Conservation (phyloP, 2,329 filamentous ascomycete species). For the Exserohilum rostratum region DNA sequence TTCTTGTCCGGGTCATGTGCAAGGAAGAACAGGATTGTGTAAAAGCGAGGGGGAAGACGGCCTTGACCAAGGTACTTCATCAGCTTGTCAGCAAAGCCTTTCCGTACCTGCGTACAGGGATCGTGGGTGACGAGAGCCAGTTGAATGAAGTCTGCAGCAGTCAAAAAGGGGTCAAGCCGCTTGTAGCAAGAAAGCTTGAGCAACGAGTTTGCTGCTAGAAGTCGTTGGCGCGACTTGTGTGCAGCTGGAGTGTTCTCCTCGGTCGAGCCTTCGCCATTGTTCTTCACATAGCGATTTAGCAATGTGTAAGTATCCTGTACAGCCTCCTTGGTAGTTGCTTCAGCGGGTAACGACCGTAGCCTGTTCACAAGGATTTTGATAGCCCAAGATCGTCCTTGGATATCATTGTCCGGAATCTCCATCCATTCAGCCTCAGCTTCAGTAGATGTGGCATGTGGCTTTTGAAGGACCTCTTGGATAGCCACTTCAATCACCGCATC, state of each 20-base stretch:
- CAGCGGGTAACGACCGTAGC: conserved; percentile 64
- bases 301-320: conserved; percentile 77
- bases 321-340: conserved; percentile 55
- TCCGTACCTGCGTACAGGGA: conserved; percentile 72
- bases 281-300: conserved; percentile 74
- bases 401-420: conserved; percentile 76
- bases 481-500: conserved; percentile 81
- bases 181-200: conserved; percentile 84
- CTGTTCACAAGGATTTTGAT: conserved; percentile 87
- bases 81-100: conserved; percentile 79
- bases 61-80: conserved; percentile 86
- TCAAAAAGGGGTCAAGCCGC: conserved; percentile 76
- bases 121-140: conserved; percentile 85
- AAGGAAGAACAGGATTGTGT: conserved; percentile 85
- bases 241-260: conserved; percentile 72
- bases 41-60: conserved; percentile 76
- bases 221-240: conserved; percentile 80
- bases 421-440: conserved; percentile 60
- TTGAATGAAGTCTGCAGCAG: conserved; percentile 76
- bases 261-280: conserved; percentile 81
- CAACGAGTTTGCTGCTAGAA: conserved; percentile 77
- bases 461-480: conserved; percentile 74
- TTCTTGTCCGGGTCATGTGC: conserved; percentile 84
- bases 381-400: conserved; percentile 81
- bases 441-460: conserved; percentile 63